Evolutionary conservation across 2,329 filamentous ascomycete genomes (phyloP), one percentile per base, ranked within the genome.

Genomic region (Madurella fahalii): DNA sequence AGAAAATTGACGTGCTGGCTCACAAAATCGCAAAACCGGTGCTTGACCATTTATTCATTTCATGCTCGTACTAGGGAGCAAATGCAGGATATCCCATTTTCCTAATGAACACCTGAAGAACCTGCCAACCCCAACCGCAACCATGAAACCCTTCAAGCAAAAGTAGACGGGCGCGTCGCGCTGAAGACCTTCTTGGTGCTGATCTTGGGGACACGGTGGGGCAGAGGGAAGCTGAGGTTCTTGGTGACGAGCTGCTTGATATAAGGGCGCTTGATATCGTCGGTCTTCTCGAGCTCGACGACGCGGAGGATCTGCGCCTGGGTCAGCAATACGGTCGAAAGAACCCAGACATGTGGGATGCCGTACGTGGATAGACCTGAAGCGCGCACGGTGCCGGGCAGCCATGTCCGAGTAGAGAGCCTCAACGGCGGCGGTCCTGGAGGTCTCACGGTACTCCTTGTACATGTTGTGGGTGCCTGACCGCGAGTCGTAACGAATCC

Each of bases 391-490:
- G 86, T 99, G 94, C 77, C 94, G 90, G 77, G 95, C 93, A 69
- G 94, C 91, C 94, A 99, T 97, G 83, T 99, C 94, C 80, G 94
- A 89, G 88, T 99, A 99, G 74, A 99, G 86, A 68, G 93, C 80
- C 80, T 97, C 89, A 72, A 97, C 93, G 66, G 94, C 94, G 68
- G 94, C 93, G 72, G 87, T 89, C 78, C 94, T 85, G 75, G 89
- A 93, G 85, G 97, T 89, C 85, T 97, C 94, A 76, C 94, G 90
- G 89, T 96, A 97, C 87, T 99, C 94, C 87, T 97, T 97, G 90
- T 99, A 99, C 94, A 99, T 99, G 89, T 99, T 99, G 91, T 99
- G 94, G 71, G 94, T 99, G 71, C 94, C 94, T 71, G 94, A 97
- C 79, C 94, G 93, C 62, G 95, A 99, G 82, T 99, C 93, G 83